A percentile compares a stretch with the other conserved stretches of the same genome.
Evolutionary conservation across 345 rosid genomes (phyloP).

Genomic region (Populus alba): DNA sequence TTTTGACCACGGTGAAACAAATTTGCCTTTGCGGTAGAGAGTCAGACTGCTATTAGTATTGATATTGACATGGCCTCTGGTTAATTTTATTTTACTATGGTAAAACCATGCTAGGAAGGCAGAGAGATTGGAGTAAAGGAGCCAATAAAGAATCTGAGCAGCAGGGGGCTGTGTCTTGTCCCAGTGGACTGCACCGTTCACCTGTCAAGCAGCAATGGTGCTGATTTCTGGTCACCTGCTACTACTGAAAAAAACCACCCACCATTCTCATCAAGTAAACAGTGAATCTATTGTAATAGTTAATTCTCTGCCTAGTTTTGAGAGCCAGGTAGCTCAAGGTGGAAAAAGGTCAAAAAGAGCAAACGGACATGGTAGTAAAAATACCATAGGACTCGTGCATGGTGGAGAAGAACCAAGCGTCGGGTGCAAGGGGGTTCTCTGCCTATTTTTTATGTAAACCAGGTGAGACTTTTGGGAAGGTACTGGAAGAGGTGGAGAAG

Average conservation of each 20-base stretch:
- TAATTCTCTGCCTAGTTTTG: neutral
- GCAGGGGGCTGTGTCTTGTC: constrained; percentile 81
- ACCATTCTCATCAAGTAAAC: constrained; percentile 5
- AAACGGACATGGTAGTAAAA: neutral
- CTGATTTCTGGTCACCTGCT: constrained; percentile 88
- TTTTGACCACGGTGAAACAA: neutral
- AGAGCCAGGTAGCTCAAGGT: neutral
- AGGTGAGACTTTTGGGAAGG: neutral
- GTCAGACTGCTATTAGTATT: neutral
- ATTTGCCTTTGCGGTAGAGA: neutral
- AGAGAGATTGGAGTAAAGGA: constrained; percentile 39
- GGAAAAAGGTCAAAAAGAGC: neutral
- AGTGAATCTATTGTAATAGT: neutral
- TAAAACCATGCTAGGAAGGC: constrained; percentile 31
- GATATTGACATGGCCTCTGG: neutral
- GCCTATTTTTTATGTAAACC: neutral
- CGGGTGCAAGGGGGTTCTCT: neutral
- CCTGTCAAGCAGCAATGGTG: constrained; percentile 67
- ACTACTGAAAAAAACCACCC: constrained; percentile 36
- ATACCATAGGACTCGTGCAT: no score
- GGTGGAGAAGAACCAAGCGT: neutral
- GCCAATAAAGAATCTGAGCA: constrained; percentile 45
- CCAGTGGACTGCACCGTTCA: constrained; percentile 61
- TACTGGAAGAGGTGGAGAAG: neutral
- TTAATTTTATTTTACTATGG: neutral